phyloP scores from a whole-genome alignment of 768 basidiomycete genomes.

The Leucosporidium yakuticum region DNA sequence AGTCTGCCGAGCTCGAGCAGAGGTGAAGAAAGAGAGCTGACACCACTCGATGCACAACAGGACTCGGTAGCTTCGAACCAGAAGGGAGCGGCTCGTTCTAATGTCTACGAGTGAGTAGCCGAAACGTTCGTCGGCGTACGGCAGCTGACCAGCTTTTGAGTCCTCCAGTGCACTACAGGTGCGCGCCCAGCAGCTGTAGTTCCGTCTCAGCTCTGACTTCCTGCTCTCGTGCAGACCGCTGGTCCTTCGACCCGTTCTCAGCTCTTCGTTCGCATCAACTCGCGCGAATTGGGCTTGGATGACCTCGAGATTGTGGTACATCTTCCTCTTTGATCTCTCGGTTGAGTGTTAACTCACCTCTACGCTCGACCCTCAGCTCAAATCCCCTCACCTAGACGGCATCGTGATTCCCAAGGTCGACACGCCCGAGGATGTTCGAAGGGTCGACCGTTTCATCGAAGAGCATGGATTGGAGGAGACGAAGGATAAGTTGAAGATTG shows the following conservation, averaged over 20 bases:
- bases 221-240: neutral
- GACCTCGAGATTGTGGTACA: constrained; percentile 40
- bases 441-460: constrained; percentile 53
- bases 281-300: constrained; percentile 38
- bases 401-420: constrained; percentile 84
- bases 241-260: neutral
- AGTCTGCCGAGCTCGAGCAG: no score
- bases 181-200: no score
- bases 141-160: no score
- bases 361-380: constrained; percentile 44
- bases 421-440: constrained; percentile 58
- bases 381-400: constrained; percentile 52
- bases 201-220: no score
- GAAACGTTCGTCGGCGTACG: neutral
- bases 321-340: neutral
- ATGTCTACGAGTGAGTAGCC: neutral
- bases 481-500: constrained; percentile 50
- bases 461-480: constrained; percentile 31
- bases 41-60: no score
- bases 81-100: constrained; percentile 50
- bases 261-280: constrained; percentile 42
- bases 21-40: no score
- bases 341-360: neutral
- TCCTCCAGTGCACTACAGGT: no score
- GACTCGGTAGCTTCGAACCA: constrained; percentile 67